Base-by-base conservation (phyloP, 352 stramenopile species). In the Phytophthora pinifolia region DNA sequence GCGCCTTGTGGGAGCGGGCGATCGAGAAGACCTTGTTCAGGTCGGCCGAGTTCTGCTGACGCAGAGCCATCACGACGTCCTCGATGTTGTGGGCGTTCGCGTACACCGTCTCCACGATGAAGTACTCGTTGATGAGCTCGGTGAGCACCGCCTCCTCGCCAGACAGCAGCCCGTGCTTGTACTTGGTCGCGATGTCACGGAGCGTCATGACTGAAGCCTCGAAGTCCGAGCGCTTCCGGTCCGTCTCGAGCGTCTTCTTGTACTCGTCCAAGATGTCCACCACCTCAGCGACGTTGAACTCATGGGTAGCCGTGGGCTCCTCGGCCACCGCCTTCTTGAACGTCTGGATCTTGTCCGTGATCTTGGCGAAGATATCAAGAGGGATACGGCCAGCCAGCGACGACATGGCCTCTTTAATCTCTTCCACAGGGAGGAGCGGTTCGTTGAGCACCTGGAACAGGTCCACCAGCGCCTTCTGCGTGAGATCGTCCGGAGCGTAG, bases 381-480 rank as follows among this genome's bases (percentile, higher is more conserved):
- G 98, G 93, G 54, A 99, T 98, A 53, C 96, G 86, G n/a, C 96
- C 94, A 35, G 91, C 96, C 6, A 99, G 83, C 7, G 98, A 91
- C 29, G 97, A 98, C 56, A 99, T 84, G 22, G 96, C 88, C 63
- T 98, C 97, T 67, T 99, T 96, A 52, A 99, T 91, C 84, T 99
- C 96, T 33, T 96, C 83, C 9, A 95, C 74, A 7, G 89, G 87
- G 20, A 97, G 61, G n/a, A 95, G 62, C 6, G 77, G 77, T 55
- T 88, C 73, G 13, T 65, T 70, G 6, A 93, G 70, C 29, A 77
- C 70, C 25, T 76, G 53, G 36, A 95, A 95, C 41, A 96, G 67
- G 70, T 98, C 85, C 2, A 70, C 83, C 10, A 98, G 72, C 18
- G 96, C 96, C 47, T 75, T 71, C 18, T 87, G 59, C 36, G 97